phyloP scores from a whole-genome alignment of 305 asterid species.

The Plantago coronopus region DNA sequence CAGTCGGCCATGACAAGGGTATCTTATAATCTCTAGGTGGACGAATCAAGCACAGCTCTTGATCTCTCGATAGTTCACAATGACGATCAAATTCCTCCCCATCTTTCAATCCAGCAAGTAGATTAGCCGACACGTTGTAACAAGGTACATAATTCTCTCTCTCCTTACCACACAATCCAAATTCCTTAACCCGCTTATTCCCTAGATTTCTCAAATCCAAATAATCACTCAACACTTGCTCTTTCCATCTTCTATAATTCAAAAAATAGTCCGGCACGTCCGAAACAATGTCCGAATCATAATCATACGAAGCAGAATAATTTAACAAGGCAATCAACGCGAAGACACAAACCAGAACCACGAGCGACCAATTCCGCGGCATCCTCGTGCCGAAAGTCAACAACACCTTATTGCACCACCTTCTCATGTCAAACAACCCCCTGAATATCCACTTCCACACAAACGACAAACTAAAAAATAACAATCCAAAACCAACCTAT shows the following conservation, averaged over 20 bases:
- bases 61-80: slow-evolving; percentile 63
- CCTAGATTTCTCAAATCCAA: slow-evolving; percentile 64
- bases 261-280: slow-evolving; percentile 46
- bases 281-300: slow-evolving; percentile 48
- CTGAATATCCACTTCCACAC: slow-evolving; percentile 31
- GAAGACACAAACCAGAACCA: slow-evolving; percentile 59
- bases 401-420: slow-evolving; percentile 64
- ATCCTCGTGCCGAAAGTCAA: slow-evolving; percentile 63
- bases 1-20: slow-evolving; percentile 89
- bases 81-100: slow-evolving; percentile 94
- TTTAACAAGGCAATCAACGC: slow-evolving; percentile 58
- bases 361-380: slow-evolving; percentile 72
- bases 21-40: slow-evolving; percentile 88
- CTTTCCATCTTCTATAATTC: slow-evolving; percentile 63
- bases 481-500: slow-evolving; percentile 27
- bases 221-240: slow-evolving; percentile 68
- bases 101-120: slow-evolving; percentile 66
- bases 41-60: slow-evolving; percentile 74
- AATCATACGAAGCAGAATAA: slow-evolving; percentile 48
- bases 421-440: slow-evolving; percentile 67
- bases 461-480: slow-evolving; percentile 11
- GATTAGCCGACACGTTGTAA: slow-evolving; percentile 78
- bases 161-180: slow-evolving; percentile 82
- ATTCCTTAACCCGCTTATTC: slow-evolving; percentile 46
- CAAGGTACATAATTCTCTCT: slow-evolving; percentile 89